Base-by-base conservation (phyloP, 2,329 filamentous ascomycete species). In the Lecanicillium sp. region DNA sequence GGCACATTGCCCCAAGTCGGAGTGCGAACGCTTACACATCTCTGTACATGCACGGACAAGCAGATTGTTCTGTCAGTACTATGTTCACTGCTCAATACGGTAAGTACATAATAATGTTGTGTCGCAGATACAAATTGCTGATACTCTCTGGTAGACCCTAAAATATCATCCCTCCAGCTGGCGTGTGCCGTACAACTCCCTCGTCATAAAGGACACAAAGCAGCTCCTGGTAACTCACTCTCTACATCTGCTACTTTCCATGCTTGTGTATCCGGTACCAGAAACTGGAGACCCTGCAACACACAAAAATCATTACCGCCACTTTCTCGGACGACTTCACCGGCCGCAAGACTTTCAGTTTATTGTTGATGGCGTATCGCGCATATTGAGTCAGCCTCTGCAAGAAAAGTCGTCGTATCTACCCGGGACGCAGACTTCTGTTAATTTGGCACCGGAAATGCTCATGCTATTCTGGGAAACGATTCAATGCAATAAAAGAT, bases 391-490 rank as follows among this genome's bases (percentile, higher is more conserved):
- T 50, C 90, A 96, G 50, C 90, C 90, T 17, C 79, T 96, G 45
- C 87, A 94, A 62, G 83, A 87, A 31, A 94, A 87, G 42, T 77
- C 78, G 10, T 90, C 89, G 1, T 96, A 95, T 58, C 77, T 96
- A 2, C 88, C 90, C 1, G 87, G 88, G 4, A 83, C 82, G 29
- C 87, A 94, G 52, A 77, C 83, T 34, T 77, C 84, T 0, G 69
- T 87, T 37, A 87, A 86, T 54, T 94, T 90, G 72, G 87, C 89
- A 0, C 89, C 92, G 2, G 92, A 98, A 61, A 94, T 94, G 67
- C 81, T 97, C 40, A 92, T 96, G 75, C 72, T 98, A 3, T 96
- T 97, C 56, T 98, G 92, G 92, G 92, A 98, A 65, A 79, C 87
- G 28, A 79, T 92, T 4, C 92, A 98, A 61, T 96, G 90, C 72